Evolutionary conservation across 2,329 filamentous ascomycete genomes (phyloP).

Genomic region (Dothiorella sarmentorum): DNA sequence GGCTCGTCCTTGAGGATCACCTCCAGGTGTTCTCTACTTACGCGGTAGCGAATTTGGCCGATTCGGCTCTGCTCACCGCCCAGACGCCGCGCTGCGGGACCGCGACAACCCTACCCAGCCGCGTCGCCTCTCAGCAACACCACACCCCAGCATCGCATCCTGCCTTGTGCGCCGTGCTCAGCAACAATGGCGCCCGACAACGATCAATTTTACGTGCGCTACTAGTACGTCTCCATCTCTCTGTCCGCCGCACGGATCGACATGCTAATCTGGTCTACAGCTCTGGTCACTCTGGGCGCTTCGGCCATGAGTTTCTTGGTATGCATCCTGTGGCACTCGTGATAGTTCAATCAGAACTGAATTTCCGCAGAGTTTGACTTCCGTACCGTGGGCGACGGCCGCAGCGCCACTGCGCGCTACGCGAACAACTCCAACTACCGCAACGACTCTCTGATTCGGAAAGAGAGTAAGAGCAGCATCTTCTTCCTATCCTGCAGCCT

Average conservation of each 20-base stretch:
- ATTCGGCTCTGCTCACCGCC: slow-evolving; percentile 17
- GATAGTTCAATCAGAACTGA: slow-evolving; percentile 19
- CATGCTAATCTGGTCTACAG: slow-evolving; percentile 51
- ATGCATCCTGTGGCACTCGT: slow-evolving; percentile 18
- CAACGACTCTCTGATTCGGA: slow-evolving; percentile 96
- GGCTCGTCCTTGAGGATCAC: slow-evolving; percentile 19
- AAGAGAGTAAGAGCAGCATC: slow-evolving; percentile 77
- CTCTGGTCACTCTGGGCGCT: slow-evolving; percentile 94
- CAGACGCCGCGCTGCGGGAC: slow-evolving; percentile 5
- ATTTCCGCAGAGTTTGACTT: slow-evolving; percentile 84
- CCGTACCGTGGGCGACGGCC: slow-evolving; percentile 83
- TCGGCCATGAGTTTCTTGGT: slow-evolving; percentile 98
- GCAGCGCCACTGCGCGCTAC: slow-evolving; percentile 90
- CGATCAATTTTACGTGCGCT: slow-evolving; percentile 92
- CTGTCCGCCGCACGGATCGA: slow-evolving; percentile 27
- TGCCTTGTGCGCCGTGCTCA: not conserved
- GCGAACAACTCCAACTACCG: slow-evolving; percentile 99
- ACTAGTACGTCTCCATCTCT: slow-evolving; percentile 69
- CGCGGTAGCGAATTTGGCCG: slow-evolving; percentile 18
- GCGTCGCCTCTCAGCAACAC: slow-evolving; percentile 15
- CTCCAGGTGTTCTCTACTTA: slow-evolving; percentile 18
- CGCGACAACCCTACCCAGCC: slow-evolving; percentile 15
- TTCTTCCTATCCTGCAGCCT: not conserved
- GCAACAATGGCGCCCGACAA: slow-evolving; percentile 60
- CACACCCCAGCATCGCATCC: slow-evolving; percentile 8